Base-by-base conservation (phyloP, 1,284 basidiomycete genomes). In the Sporisorium iseilematis-ciliati region DNA sequence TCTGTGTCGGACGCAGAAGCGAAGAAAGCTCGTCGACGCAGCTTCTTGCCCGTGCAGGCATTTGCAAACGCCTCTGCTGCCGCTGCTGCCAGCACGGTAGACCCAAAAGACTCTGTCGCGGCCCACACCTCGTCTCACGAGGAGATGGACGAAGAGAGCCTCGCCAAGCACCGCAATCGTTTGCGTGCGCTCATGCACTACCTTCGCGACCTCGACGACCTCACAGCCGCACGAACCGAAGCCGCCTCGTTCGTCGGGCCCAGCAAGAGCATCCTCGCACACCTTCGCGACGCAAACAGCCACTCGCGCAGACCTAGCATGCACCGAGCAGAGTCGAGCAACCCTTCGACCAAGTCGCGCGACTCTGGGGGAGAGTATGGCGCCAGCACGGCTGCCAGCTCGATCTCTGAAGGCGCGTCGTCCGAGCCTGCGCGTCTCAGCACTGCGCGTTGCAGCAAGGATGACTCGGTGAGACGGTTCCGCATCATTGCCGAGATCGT, bases 131-230 rank as follows among this genome's bases (percentile, higher is more conserved):
- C 53, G 14, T 42, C 55, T 7, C 56, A 33, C 12, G 33, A 58
- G 35, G 65, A 62, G 59, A 57, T 68, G 53, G 62, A 70, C 41
- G 75, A 74, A 21, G 70, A 74, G 35, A 68, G 62, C 45, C 56
- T 65, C 14, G 57, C 74, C 18, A 54, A 8, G 46, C 92, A 92
- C 79, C 89, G 89, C 77, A 89, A 90, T 49, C 93, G 92, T 25
- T 87, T 98, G 54, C 90, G 93, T 65, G 92, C 92, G 12, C 90
- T 99, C 42, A 95, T 98, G 91, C 92, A 92, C 18, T 98, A 98
- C 86, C 89, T 99, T 21, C 91, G 91, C 80, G 96, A 99, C 82
- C 91, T 99, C 89, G 92, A 95, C 82, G 95, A 97, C 83, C 88
- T 99, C 35, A 54, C 62, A 4, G 65, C 70, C 3, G 62, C 57